Evolutionary conservation across 73 alveolate species (phyloP), one percentile per base, ranked within the genome.

Genomic region (Paramecium bursaria): DNA sequence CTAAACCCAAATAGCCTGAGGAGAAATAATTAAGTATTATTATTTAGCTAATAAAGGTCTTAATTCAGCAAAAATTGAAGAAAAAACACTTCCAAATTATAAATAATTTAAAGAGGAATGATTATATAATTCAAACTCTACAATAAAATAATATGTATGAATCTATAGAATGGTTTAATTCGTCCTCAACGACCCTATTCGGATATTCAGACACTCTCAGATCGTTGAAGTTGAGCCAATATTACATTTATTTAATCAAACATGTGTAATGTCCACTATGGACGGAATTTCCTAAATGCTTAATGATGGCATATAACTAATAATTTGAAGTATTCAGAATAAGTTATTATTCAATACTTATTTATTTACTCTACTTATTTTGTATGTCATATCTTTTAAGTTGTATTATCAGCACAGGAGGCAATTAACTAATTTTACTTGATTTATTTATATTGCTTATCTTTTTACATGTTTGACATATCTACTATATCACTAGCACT

Each of bases 181-280:
- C 82, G 6, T 67, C 82, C 17, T 67, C 82, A 15, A 67, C 82
- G 0, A 42, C 55, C 44, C 44, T 67, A 42, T 31, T 67, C 10
- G 82, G 50, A 42, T 67, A 67, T 33, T 67, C 82, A 26, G 82
- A 67, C 17, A 67, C 82, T 39, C 82, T 67, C 21, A 17, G 44
- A 67, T 67, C 82, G 44, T 67, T 67, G 21, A 21, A 67, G 6
- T 67, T 17, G 13, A 30, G 35, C 82, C 82, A 67, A 42, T 47
- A 35, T n/a, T 31, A n/a, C 14, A 15, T 19, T 19, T 33, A 25
- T 30, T 67, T 67, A 3, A 67, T 67, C 1, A 67, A 27, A 67
- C 82, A 67, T 11, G 82, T 67, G 27, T 67, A 67, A 42, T 67
- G 82, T 19, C 82, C 82, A 67, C 55, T 31, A 39, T 67, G 35